Base-by-base conservation (phyloP, 2,329 filamentous ascomycete species). In the Talaromyces verruculosus region DNA sequence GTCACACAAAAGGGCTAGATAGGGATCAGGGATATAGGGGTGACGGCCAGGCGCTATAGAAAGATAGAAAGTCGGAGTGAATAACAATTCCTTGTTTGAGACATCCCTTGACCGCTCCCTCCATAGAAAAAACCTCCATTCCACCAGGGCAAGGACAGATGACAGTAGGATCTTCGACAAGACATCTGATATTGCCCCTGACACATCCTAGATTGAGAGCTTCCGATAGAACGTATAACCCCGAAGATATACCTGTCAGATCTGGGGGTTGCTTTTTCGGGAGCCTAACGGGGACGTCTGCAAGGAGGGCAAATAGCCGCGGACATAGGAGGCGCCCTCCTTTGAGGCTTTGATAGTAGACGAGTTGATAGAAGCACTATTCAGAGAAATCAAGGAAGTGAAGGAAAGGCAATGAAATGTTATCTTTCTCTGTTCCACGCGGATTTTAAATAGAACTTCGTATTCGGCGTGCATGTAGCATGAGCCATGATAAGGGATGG, bases 11-110 rank as follows among this genome's bases (percentile, higher is more conserved):
- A 17, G 33, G 53, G 33, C 5, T 17, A 37, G 33, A 37, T 7
- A 57, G n/a, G 33, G 10, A 57, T 8, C 51, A 43, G 55, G 63
- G 37, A 35, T 64, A 64, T 37, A 64, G 53, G 55, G 45, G 17
- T 35, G 0, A 55, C 7, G 10, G 47, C 22, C 33, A 57, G 39
- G n/a, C 33, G 53, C 33, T 19, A 19, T 17, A 49, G 45, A 55
- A 17, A 35, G 25, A 35, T 30, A 19, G 33, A 5, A 37, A 11
- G 1, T 35, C 30, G 17, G 7, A 19, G 28, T 22, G 4, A 51
- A 37, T 22, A 13, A 61, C 3, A 43, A 43, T 13, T 53, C 35
- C 43, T 13, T 60, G 35, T 60, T 53, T 25, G 55, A 45, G 55
- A 51, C 5, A 43, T 43, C 43, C 55, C 63, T 62, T 53, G 33